A percentile compares a stretch with the other conserved stretches of the same genome.
phyloP scores from a whole-genome alignment of 495 filamentous ascomycete genomes.

The Filosporella fistucella region DNA sequence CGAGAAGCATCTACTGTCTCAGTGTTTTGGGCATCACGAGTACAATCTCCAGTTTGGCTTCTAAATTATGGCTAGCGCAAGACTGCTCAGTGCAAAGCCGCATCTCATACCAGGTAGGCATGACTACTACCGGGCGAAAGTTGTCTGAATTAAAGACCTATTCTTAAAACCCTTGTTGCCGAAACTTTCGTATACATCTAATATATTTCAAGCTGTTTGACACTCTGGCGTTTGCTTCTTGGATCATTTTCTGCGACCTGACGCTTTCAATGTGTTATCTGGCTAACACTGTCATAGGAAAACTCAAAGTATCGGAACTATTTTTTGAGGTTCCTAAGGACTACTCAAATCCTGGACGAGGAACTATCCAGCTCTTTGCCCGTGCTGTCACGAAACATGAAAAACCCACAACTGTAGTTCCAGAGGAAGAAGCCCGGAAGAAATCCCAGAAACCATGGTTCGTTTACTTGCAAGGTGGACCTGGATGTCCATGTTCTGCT shows the following conservation, averaged over 20 bases:
- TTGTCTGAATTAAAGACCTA: no score
- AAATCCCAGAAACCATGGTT: slow-evolving; percentile 47
- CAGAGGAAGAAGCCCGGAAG: slow-evolving; percentile 30
- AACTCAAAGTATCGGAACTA: slow-evolving; percentile 70
- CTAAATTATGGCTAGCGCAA: slow-evolving; percentile 15
- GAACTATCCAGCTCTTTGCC: slow-evolving; percentile 67
- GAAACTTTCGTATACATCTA: no score
- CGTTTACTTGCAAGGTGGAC: slow-evolving; percentile 70
- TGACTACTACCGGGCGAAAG: no score
- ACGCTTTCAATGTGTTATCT: not conserved
- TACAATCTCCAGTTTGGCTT: not conserved
- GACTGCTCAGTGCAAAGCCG: slow-evolving; percentile 14
- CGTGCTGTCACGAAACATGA: slow-evolving; percentile 63
- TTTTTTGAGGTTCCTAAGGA: slow-evolving; percentile 84
- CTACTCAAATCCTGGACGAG: slow-evolving; percentile 57
- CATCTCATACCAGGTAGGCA: slow-evolving; percentile 22
- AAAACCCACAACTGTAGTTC: slow-evolving; percentile 45
- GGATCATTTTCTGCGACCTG: not conserved
- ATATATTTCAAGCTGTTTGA: no score
- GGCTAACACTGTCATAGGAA: slow-evolving; percentile 43
- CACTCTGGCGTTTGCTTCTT: no score
- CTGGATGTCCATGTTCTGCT: slow-evolving; percentile 66
- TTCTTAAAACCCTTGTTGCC: no score
- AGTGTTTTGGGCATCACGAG: no score
- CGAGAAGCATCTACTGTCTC: no score